phyloP scores from a whole-genome alignment of 2,329 filamentous ascomycete species.

The Botryosphaeria dothidea region DNA sequence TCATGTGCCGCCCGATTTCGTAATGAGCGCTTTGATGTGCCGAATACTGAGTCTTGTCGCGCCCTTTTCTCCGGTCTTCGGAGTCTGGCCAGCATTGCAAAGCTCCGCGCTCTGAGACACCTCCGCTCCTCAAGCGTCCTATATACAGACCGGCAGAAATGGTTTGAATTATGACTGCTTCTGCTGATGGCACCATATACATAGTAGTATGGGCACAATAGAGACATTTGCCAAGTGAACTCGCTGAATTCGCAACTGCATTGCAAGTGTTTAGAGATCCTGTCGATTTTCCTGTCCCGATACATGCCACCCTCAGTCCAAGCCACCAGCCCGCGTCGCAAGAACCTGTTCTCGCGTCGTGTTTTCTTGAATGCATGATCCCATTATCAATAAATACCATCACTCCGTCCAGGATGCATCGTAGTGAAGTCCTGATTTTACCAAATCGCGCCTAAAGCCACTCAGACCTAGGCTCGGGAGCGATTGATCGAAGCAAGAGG shows the following conservation, averaged over 20 bases:
- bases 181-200: too few relatives aligned
- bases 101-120: too few relatives aligned
- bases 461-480: not conserved
- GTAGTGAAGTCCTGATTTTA: not conserved
- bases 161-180: too few relatives aligned
- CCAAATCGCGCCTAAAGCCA: not conserved
- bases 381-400: constrained; percentile 16
- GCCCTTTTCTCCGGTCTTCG: not conserved
- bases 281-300: not conserved
- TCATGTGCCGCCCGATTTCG: not conserved
- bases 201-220: not conserved
- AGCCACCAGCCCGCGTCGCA: not conserved
- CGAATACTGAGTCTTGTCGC: not conserved
- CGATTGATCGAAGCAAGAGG: not conserved
- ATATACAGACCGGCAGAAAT: too few relatives aligned
- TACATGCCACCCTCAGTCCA: not conserved
- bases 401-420: constrained; percentile 6
- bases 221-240: too few relatives aligned
- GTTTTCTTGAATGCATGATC: constrained; percentile 4
- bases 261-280: not conserved
- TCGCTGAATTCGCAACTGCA: not conserved
- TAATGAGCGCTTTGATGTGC: not conserved
- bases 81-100: not conserved
- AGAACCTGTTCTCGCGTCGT: not conserved
- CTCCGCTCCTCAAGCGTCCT: too few relatives aligned